Evolutionary conservation across 2,329 filamentous ascomycete genomes (phyloP), one percentile per base, ranked within the genome.

Genomic region (Cladobotryum protrusum): DNA sequence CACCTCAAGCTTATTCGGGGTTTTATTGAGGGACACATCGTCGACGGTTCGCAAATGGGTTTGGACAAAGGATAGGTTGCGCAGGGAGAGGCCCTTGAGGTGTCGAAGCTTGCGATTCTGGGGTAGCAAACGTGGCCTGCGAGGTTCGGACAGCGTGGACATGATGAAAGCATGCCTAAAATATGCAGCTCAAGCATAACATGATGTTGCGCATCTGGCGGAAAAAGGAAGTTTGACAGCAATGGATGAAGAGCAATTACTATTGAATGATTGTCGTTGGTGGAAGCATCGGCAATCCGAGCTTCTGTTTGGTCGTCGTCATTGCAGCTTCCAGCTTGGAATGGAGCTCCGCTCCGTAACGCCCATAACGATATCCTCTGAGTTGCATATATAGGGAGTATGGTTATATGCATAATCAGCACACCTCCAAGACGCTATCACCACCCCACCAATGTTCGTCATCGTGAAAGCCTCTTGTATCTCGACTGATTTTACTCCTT

Each of bases 31-130:
- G 33, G 86, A 78, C 32, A 83, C 85, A 59, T 91, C 87, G 67
- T 95, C 91, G 69, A 92, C 87, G 61, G 86, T 85, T 36, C 88
- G 67, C 77, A 72, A 61, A 71, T 72, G 56, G 73, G 72, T 52
- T 74, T 72, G 55, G 73, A 74, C 74, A 57, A 96, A 83, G 54
- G 82, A 83, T 40, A 96, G 75, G 67, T 96, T 96, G 51, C 92
- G 88, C 46, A 96, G 72, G 49, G 87, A 92, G 59, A 97, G 82
- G 57, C 89, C 89, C 60, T 88, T 85, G 4, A 96, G 78, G 72
- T 96, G 91, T 48, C 92, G 84, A 47, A 97, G 76, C 66, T 86
- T 90, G 65, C 90, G 87, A 67, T 96, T 96, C 77, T 93, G 79
- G 15, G 81, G 72, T 29, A 83, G 70, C 54, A 85, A 72, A 39